Conservation (phyloP, 2,329 filamentous ascomycete species). For the Teratosphaeriaceae sp. region DNA sequence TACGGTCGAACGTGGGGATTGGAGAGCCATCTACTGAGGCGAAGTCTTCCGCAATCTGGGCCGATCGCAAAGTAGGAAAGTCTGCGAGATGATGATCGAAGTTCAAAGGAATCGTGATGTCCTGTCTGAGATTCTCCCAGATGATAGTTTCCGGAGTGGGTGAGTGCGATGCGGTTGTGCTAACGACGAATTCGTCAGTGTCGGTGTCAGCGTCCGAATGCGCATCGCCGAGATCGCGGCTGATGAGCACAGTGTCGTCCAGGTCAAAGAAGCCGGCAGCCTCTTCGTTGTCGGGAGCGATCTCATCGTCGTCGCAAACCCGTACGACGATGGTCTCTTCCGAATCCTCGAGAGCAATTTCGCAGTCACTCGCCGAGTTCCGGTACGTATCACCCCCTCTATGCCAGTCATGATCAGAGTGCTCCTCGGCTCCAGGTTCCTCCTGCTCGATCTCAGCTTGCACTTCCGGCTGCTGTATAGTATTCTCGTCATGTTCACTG, state of each 20-base stretch:
- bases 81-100: slow-evolving; percentile 18
- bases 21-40: neutral
- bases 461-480: no score
- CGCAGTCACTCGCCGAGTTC: no score
- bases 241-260: slow-evolving; percentile 15
- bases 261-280: slow-evolving; percentile 3
- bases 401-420: no score
- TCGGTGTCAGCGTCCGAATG: neutral
- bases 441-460: neutral
- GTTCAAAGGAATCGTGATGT: slow-evolving; percentile 24
- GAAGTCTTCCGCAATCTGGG: slow-evolving; percentile 2
- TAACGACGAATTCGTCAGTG: neutral
- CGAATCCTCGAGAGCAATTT: neutral
- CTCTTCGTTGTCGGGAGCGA: neutral
- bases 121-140: slow-evolving; percentile 25
- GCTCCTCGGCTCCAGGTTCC: no score
- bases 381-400: no score
- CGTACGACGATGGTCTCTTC: slow-evolving; percentile 4
- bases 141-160: slow-evolving; percentile 20
- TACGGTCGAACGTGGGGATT: neutral
- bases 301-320: slow-evolving; percentile 1
- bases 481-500: no score
- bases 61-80: neutral
- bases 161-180: neutral
- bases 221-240: slow-evolving; percentile 2